Evolutionary conservation across 2,329 filamentous ascomycete species (phyloP), one percentile per base, ranked within the genome.

Genomic region (Alternaria sp.): DNA sequence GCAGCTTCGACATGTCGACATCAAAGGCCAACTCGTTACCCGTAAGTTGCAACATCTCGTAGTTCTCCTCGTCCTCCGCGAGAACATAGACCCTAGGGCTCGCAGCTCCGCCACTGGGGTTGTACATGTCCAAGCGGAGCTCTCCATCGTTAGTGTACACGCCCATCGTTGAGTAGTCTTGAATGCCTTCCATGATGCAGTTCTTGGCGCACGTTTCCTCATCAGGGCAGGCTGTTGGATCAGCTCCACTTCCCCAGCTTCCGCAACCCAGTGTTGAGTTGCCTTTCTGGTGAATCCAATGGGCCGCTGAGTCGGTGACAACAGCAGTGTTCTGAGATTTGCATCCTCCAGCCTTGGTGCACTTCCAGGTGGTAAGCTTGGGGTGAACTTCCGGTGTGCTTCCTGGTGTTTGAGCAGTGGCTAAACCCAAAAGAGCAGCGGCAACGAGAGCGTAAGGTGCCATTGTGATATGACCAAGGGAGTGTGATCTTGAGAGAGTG

Each of bases 1-100:
- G 78, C n/a, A 80, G 68, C 65, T 77, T 79, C 4, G 78, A 80
- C 2, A 76, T 86, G 74, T 92, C 90, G 27, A 91, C 89, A 57
- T 91, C 89, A 63, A 92, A 91, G 56, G 88, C 89, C 79, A 92
- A 89, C 78, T 92, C 90, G 72, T 89, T 85, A 78, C 87, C 87
- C 55, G 88, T 82, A 59, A 91, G 82, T 60, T 86, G 84, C 80
- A 91, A 89, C 73, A 85, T 84, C 80, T 90, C 80, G 78, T 92
- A 92, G 60, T 85, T 85, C 67, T 81, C 82, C 45, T 88, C 85
- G 53, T 83, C 80, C 68, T 77, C 68, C 14, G 85, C 84, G 81
- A 92, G 85, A 64, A 92, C 83, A 76, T 90, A 92, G 44, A 89
- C 79, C 68, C 90, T 85, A 57, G 86, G 82, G 36, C 80, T 80